These are phyloP conservation scores for Trichopus zeylanicus DNA, from an alignment of 116 monocot genomes.

Conservation along the genomic window DNA sequence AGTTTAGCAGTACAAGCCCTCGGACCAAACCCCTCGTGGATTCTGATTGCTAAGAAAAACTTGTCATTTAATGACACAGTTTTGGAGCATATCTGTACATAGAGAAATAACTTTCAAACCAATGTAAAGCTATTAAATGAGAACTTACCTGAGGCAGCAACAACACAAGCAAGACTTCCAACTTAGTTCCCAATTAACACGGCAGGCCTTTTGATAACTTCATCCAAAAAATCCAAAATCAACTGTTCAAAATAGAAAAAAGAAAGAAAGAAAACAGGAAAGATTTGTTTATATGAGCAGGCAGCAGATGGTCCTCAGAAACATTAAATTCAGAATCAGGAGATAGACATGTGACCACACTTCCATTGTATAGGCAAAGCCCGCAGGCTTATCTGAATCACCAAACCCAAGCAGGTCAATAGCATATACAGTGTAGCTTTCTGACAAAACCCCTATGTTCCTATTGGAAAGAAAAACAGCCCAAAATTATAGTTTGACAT, in stretches of 20 bases:
- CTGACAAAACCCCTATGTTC: conserved; percentile 75
- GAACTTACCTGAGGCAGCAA: conserved; percentile 74
- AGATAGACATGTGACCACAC: conserved; percentile 68
- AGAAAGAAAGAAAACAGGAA: background rate
- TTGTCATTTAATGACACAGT: background rate
- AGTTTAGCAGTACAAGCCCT: conserved; percentile 86
- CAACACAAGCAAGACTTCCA: conserved; percentile 96
- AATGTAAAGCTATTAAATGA: background rate
- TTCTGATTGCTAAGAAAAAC: conserved; percentile 30
- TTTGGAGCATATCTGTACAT: background rate
- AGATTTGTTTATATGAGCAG: background rate
- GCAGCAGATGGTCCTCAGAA: background rate
- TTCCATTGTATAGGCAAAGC: conserved; percentile 92
- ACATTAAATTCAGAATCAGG: background rate
- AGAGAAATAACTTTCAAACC: background rate
- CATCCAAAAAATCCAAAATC: conserved; percentile 87
- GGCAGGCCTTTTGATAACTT: conserved; percentile 69
- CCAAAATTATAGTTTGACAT: background rate
- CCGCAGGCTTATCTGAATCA: conserved; percentile 82
- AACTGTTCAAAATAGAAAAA: conserved; percentile 29
- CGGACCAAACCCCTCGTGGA: conserved; percentile 45
- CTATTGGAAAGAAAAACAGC: conserved; percentile 11
- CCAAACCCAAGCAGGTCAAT: conserved; percentile 94
- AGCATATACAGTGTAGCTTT: conserved; percentile 71
- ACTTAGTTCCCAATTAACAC: conserved; percentile 87